A percentile compares a stretch with the other conserved stretches of the same genome.
Conservation (phyloP, 805 yeast species). For the Yarrowia sp. region DNA sequence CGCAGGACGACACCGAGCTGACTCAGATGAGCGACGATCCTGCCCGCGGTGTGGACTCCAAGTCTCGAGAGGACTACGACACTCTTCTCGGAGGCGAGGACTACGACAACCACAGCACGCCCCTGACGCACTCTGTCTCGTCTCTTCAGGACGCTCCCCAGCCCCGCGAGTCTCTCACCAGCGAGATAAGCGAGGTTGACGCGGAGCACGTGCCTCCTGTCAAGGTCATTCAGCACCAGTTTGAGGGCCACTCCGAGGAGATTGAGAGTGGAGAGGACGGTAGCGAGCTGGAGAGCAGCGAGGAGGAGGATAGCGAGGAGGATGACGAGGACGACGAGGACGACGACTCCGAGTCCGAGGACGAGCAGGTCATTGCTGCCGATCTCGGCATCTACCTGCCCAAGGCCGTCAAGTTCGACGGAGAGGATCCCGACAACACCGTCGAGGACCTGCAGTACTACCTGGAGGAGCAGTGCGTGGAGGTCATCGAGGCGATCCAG, state of each 20-base stretch:
- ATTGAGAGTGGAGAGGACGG: constrained; percentile 6
- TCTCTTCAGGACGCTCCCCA: not conserved
- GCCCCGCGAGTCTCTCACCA: constrained; percentile 14
- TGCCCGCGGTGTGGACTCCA: not conserved
- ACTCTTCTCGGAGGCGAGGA: constrained; percentile 7
- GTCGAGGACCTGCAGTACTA: constrained; percentile 77
- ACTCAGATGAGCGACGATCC: constrained; percentile 7
- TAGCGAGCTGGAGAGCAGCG: not conserved
- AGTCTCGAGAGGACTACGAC: not conserved
- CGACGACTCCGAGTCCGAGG: constrained; percentile 12
- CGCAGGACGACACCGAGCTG: not conserved
- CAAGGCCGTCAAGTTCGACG: constrained; percentile 54
- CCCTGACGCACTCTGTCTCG: constrained; percentile 3
- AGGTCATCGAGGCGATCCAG: constrained; percentile 87
- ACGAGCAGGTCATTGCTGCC: constrained; percentile 26
- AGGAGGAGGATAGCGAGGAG: constrained; percentile 16
- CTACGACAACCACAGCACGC: constrained; percentile 3
- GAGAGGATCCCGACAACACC: constrained; percentile 84
- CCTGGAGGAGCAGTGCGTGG: constrained; percentile 89
- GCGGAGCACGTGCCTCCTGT: not conserved
- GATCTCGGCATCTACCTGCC: constrained; percentile 22
- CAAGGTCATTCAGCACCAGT: not conserved
- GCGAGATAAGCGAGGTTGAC: constrained; percentile 23
- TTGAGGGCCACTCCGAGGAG: not conserved
- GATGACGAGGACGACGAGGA: not conserved